phyloP scores from a whole-genome alignment of 2,329 filamentous ascomycete species.

The Aaosphaeria arxii region DNA sequence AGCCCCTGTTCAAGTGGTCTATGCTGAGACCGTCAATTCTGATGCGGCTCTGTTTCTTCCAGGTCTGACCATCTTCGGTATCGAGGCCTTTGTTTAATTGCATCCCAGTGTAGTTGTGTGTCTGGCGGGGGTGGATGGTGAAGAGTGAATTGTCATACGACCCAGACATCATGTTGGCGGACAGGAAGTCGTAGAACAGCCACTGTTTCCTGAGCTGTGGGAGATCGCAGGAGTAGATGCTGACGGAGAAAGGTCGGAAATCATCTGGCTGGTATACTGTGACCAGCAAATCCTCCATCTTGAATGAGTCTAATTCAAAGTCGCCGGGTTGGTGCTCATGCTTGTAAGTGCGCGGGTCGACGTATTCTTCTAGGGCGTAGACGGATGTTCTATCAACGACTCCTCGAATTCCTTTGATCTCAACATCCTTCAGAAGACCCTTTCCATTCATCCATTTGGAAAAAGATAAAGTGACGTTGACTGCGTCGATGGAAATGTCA shows the following conservation, averaged over 20 bases:
- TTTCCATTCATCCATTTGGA: constrained; percentile 99
- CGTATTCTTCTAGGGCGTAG: constrained; percentile 62
- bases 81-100: constrained; percentile 56
- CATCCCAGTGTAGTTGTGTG: constrained; percentile 71
- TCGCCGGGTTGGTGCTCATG: constrained; percentile 87
- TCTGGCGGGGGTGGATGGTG: constrained; percentile 91
- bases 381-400: constrained; percentile 89
- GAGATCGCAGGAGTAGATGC: constrained; percentile 93
- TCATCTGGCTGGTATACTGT: constrained; percentile 86
- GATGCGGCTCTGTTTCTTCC: constrained; percentile 94
- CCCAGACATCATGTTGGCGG: constrained; percentile 92
- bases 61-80: constrained; percentile 64
- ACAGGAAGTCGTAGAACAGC: constrained; percentile 96
- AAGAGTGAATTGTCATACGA: constrained; percentile 95
- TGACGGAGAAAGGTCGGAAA: constrained; percentile 93
- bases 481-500: constrained; percentile 88
- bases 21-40: constrained; percentile 92
- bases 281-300: constrained; percentile 87
- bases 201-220: constrained; percentile 92
- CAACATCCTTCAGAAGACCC: constrained; percentile 84
- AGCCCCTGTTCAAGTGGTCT: constrained; percentile 90
- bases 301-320: constrained; percentile 96
- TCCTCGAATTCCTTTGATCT: constrained; percentile 88
- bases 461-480: constrained; percentile 95
- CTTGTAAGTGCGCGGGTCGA: constrained; percentile 83